Evolutionary conservation across 441 rosid species (phyloP), one percentile per base, ranked within the genome.

Genomic region (Aleurites moluccanus): DNA sequence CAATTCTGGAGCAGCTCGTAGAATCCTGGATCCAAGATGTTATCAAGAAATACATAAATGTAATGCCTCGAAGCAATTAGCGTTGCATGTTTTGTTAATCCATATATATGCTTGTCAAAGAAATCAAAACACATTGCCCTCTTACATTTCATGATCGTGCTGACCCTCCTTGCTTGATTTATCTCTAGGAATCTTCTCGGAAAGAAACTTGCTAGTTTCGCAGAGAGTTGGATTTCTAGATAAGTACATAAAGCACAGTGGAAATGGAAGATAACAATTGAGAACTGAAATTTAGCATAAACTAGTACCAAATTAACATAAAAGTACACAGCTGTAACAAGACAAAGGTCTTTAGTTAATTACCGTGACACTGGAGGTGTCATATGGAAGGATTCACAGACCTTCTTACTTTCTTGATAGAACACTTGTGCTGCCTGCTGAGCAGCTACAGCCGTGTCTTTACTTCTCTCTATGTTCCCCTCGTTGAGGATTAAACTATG

Each of bases 401-500:
- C 86, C 88, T 84, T 90, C 80, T 86, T 90, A 75, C 98, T 89
- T 82, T 89, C 92, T 81, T 85, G 85, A 14, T 86, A 83, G 78
- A 81, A 90, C 67, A 87, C 88, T 14, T 90, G 88, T 64, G 97
- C 96, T 21, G 94, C 96, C 61, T 88, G 96, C 76, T 89, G 74
- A 38, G 98, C 96, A 80, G 94, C 97, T 52, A 86, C 88, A 4
- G 94, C 92, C 97, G 87, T 88, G 62, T 91, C 92, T 72, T 86
- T 91, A 49, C 88, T 88, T 80, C 86, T 88, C 84, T 93, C 97
- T 35, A 91, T 89, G 84, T 90, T 93, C 38, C 92, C 94, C 82
- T 91, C 98, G 20, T 90, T 91, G 72, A 93, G 92, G 75, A 93
- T 91, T 83, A 89, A 76, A 59, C 98, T 94, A 52, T 93, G 97